Evolutionary conservation across 108 stramenopile species (phyloP).

Genomic region (Stephanodiscus minutulus): DNA sequence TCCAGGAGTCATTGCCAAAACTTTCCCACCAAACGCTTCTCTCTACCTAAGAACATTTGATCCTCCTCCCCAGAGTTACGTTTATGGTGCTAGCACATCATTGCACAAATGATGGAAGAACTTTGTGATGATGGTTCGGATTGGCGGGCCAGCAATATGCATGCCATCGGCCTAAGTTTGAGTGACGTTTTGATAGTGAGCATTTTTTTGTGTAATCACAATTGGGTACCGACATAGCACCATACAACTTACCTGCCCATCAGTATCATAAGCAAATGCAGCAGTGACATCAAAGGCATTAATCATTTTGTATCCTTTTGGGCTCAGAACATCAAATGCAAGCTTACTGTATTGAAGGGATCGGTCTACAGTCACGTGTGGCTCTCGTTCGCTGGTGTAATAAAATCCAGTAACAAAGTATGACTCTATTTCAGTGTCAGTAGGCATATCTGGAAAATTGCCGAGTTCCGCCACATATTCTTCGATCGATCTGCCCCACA

Average conservation of each 20-base stretch:
- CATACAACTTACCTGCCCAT: slow-evolving; percentile 7
- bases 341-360: slow-evolving; percentile 21
- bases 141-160: slow-evolving; percentile 47
- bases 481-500: slow-evolving; percentile 11
- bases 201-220: too few species aligned
- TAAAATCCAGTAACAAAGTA: slow-evolving; percentile 31
- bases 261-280: slow-evolving; percentile 46
- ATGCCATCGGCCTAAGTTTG: slow-evolving; percentile 36
- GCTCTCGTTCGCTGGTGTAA: slow-evolving; percentile 32
- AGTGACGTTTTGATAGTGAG: too few species aligned
- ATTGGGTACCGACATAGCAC: too few species aligned
- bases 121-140: slow-evolving; percentile 46
- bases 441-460: background rate
- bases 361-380: slow-evolving; percentile 24
- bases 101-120: slow-evolving; percentile 52
- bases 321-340: slow-evolving; percentile 15
- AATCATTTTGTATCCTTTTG: slow-evolving; percentile 50
- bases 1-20: too few species aligned
- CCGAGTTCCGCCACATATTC: slow-evolving; percentile 8
- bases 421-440: slow-evolving; percentile 8
- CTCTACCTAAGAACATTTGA: too few species aligned
- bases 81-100: background rate
- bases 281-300: slow-evolving; percentile 50
- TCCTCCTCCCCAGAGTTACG: too few species aligned
- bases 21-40: too few species aligned